These are phyloP conservation scores for Knufia fluminis DNA, from an alignment of 2,329 filamentous ascomycete species.

Conservation along the genomic window DNA sequence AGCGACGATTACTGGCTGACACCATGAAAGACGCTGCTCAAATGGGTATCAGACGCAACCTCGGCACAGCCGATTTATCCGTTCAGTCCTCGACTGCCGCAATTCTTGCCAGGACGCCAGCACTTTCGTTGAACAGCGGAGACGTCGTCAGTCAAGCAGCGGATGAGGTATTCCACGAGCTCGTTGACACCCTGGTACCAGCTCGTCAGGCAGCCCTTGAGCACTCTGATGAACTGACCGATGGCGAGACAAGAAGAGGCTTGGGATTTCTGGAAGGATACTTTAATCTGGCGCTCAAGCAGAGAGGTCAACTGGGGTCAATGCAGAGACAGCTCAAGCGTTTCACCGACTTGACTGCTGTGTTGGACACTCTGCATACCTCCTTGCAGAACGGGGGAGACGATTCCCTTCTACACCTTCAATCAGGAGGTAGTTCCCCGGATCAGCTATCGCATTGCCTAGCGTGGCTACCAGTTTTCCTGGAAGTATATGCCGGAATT, in stretches of 20 bases:
- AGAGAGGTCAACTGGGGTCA: slow-evolving; percentile 30
- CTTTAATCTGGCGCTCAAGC: slow-evolving; percentile 44
- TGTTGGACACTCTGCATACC: background rate
- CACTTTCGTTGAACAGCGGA: slow-evolving; percentile 22
- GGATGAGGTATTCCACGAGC: slow-evolving; percentile 69
- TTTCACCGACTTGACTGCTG: slow-evolving; percentile 15
- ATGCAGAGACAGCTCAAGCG: slow-evolving; percentile 25
- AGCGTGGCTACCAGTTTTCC: slow-evolving; percentile 60
- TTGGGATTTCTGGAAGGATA: slow-evolving; percentile 81
- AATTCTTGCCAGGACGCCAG: slow-evolving; percentile 54
- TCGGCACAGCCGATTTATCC: slow-evolving; percentile 62
- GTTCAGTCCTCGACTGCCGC: slow-evolving; percentile 62
- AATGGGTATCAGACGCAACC: slow-evolving; percentile 84
- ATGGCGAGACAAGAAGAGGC: slow-evolving; percentile 68
- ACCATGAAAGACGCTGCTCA: slow-evolving; percentile 70
- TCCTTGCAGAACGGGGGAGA: no score
- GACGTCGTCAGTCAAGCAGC: slow-evolving; percentile 33
- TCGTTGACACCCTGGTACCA: slow-evolving; percentile 62
- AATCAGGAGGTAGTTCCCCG: no score
- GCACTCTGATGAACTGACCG: slow-evolving; percentile 76
- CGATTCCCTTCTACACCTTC: no score
- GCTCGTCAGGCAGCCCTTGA: slow-evolving; percentile 59
- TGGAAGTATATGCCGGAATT: slow-evolving; percentile 53
- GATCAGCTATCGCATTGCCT: slow-evolving; percentile 1
- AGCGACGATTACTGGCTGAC: slow-evolving; percentile 83